Percentiles rank a stretch among this genome's conserved stretches.
Conservation (phyloP, 2,329 filamentous ascomycete species). For the Aspergillus sp. region DNA sequence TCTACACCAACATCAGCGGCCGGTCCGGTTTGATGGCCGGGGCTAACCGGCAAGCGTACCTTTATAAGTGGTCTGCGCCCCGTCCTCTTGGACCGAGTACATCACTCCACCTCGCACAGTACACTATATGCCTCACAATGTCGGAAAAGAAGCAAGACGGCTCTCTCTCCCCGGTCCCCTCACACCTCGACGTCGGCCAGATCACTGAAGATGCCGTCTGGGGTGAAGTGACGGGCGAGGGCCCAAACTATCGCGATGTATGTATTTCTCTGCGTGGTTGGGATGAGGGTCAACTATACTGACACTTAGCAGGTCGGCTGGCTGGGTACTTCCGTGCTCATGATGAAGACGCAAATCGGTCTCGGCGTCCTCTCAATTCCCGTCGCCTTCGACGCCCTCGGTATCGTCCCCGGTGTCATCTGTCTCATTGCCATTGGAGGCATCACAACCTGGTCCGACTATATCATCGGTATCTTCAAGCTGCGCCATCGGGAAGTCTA, state of each 20-base stretch:
- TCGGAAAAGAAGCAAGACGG: too few species aligned
- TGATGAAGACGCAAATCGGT: constrained; percentile 47
- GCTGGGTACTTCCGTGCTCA: constrained; percentile 43
- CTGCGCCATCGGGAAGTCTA: constrained; percentile 54
- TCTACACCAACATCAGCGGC: too few species aligned
- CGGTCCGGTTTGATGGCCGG: too few species aligned
- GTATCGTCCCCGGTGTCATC: constrained; percentile 48
- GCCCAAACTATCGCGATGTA: constrained; percentile 33
- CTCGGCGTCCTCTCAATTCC: constrained; percentile 50
- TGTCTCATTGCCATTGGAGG: constrained; percentile 37
- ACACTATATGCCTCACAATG: too few species aligned
- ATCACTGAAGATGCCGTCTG: constrained; percentile 30
- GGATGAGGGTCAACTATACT: neutral
- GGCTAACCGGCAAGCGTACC: too few species aligned
- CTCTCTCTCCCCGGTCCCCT: too few species aligned
- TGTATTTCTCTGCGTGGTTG: neutral
- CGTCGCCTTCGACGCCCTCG: constrained; percentile 43
- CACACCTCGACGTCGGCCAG: too few species aligned
- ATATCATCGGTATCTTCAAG: constrained; percentile 51
- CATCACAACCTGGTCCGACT: constrained; percentile 51
- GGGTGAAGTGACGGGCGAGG: constrained; percentile 32
- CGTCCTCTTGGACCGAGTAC: too few species aligned
- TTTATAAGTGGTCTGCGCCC: too few species aligned
- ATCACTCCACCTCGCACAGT: too few species aligned
- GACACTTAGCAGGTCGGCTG: constrained; percentile 35